Evolutionary conservation across 208 protist species (phyloP).

Genomic region (Trypanosoma platydactyli): DNA sequence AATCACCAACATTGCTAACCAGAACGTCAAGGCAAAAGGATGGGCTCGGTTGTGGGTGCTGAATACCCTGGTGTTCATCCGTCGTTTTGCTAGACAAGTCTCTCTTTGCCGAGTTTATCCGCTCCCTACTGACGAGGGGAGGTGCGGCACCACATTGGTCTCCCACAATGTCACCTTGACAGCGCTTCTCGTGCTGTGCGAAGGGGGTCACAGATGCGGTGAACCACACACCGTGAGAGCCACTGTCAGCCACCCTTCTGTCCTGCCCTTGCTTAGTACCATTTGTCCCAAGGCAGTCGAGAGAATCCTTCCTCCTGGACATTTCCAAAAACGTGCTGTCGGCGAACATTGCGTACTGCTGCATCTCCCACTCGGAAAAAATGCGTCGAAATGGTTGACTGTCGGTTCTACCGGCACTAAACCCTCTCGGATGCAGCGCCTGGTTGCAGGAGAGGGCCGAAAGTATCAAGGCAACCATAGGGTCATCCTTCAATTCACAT

Average conservation of each 20-base stretch:
- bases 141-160: conserved; percentile 27
- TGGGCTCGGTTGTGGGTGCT: neutral
- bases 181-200: conserved; percentile 35
- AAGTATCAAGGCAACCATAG: conserved; percentile 58
- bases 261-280: neutral
- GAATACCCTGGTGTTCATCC: neutral
- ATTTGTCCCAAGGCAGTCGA: too few species aligned
- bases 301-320: conserved; percentile 12
- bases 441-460: conserved; percentile 30
- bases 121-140: conserved; percentile 26
- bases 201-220: conserved; percentile 54
- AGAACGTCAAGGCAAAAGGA: conserved; percentile 65
- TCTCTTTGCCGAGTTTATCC: conserved; percentile 9
- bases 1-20: conserved; percentile 64
- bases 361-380: conserved; percentile 72
- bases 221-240: conserved; percentile 80
- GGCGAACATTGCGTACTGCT: conserved; percentile 78
- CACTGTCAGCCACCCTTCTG: conserved; percentile 23
- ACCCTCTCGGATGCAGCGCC: conserved; percentile 19
- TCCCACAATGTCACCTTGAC: neutral
- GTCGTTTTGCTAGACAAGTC: conserved; percentile 15
- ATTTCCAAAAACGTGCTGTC: conserved; percentile 63
- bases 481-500: conserved; percentile 53
- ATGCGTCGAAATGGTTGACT: conserved; percentile 28
- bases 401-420: neutral